A percentile compares a stretch with the other conserved stretches of the same genome.
Evolutionary conservation across 306 rosid genomes (phyloP).

Genomic region (Lagenaria siceraria): DNA sequence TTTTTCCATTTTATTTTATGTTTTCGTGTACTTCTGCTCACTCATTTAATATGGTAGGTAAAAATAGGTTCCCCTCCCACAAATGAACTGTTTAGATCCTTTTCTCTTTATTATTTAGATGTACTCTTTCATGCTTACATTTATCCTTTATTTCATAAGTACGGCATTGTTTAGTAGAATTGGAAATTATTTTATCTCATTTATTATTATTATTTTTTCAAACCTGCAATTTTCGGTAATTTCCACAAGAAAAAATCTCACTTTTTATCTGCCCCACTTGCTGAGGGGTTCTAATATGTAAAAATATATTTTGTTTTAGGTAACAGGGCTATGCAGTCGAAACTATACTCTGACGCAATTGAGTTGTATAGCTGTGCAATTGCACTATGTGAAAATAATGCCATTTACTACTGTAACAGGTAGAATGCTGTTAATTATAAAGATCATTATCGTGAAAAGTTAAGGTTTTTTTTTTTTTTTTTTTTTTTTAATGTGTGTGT

Average conservation of each 20-base stretch:
- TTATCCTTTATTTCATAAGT: not conserved
- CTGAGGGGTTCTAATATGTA: not conserved
- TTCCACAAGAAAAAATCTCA: not conserved
- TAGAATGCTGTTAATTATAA: constrained; percentile 14
- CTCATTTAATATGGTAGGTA: not conserved
- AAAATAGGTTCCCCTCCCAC: not conserved
- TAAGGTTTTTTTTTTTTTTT: not conserved
- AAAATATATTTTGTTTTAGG: constrained; percentile 31
- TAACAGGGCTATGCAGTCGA: constrained; percentile 71
- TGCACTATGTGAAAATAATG: constrained; percentile 52
- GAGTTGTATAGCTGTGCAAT: constrained; percentile 75
- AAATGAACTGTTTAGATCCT: not conserved
- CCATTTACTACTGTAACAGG: constrained; percentile 94
- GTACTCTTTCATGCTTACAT: not conserved
- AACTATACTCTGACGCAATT: constrained; percentile 48
- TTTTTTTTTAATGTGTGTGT: not conserved
- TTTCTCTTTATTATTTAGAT: not conserved
- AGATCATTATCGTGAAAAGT: not conserved
- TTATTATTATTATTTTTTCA: not conserved
- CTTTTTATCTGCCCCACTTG: not conserved
- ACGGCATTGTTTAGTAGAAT: not conserved
- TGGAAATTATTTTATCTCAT: not conserved
- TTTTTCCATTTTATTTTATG: not conserved
- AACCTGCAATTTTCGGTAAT: too few species aligned
- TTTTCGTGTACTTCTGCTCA: not conserved